These are phyloP conservation scores for Cyclanthera cordifolia DNA, from an alignment of 306 rosid species.

Conservation along the genomic window DNA sequence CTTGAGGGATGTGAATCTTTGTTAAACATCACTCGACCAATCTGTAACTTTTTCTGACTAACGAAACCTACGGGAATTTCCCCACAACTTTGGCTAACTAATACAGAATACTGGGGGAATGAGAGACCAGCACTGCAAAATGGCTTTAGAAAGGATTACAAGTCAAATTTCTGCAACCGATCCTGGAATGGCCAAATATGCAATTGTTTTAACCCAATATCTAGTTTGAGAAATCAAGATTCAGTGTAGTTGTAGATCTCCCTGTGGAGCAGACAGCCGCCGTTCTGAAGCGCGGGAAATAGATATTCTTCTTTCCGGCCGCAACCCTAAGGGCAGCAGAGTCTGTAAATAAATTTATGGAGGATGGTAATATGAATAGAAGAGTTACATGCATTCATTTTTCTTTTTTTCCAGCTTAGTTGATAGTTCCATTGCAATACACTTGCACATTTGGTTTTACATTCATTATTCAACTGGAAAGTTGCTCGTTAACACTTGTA, in stretches of 20 bases:
- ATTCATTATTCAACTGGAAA: no score
- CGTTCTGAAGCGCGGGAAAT: neutral
- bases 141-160: slow-evolving; percentile 18
- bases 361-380: no score
- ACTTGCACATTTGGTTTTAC: no score
- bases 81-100: slow-evolving; percentile 24
- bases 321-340: no score
- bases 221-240: slow-evolving; percentile 47
- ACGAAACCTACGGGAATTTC: slow-evolving; percentile 30
- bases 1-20: slow-evolving; percentile 16
- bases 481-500: no score
- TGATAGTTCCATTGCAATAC: no score
- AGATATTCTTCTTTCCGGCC: slow-evolving; percentile 35
- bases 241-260: slow-evolving; percentile 40
- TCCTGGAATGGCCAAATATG: slow-evolving; percentile 48
- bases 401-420: no score
- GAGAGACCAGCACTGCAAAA: slow-evolving; percentile 23
- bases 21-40: slow-evolving; percentile 39
- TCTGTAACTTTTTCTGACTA: slow-evolving; percentile 39
- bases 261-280: slow-evolving; percentile 46
- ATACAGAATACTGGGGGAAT: slow-evolving; percentile 41
- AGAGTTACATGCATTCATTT: no score
- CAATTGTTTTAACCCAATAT: slow-evolving; percentile 39
- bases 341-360: no score
- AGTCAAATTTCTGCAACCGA: neutral